phyloP scores from a whole-genome alignment of 257 asterid species.

The Fraxinus pennsylvanica region DNA sequence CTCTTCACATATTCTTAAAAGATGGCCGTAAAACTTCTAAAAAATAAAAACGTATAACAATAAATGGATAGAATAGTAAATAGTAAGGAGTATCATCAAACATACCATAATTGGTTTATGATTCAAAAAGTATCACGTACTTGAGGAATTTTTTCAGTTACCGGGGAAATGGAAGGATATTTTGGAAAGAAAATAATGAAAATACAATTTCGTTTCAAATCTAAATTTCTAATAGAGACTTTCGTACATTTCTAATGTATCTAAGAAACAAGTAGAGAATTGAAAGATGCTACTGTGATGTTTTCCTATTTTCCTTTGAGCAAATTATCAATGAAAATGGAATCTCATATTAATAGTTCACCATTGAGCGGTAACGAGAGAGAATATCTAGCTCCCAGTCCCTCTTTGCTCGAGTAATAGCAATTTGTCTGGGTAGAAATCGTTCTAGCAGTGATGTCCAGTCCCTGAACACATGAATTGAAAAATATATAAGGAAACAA shows the following conservation, averaged over 20 bases:
- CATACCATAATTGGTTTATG: slow-evolving; percentile 11
- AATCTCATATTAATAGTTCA: slow-evolving; percentile 26
- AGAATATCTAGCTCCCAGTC: slow-evolving; percentile 95
- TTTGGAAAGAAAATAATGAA: slow-evolving; percentile 2
- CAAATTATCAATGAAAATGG: not conserved
- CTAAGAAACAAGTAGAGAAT: slow-evolving; percentile 16
- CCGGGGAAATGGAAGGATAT: not conserved
- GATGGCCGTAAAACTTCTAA: not conserved
- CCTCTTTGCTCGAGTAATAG: slow-evolving; percentile 88
- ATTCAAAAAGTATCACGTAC: not conserved
- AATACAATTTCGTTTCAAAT: not conserved
- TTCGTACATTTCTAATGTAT: not conserved
- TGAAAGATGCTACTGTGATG: not conserved
- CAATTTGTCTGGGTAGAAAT: slow-evolving; percentile 87
- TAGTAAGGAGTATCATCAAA: not conserved
- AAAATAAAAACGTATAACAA: not conserved
- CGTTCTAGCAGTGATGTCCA: slow-evolving; percentile 94
- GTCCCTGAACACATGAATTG: slow-evolving; percentile 51
- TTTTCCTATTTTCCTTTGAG: not conserved
- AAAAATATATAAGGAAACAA: slow-evolving; percentile 14
- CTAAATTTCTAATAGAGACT: not conserved
- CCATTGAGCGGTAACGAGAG: slow-evolving; percentile 89
- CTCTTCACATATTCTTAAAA: not conserved
- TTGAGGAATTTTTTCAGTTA: not conserved
- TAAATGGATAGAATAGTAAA: not conserved